Evolutionary conservation across 805 yeast species (phyloP), one percentile per base, ranked within the genome.

Genomic region (Yamadazyma philogaea): DNA sequence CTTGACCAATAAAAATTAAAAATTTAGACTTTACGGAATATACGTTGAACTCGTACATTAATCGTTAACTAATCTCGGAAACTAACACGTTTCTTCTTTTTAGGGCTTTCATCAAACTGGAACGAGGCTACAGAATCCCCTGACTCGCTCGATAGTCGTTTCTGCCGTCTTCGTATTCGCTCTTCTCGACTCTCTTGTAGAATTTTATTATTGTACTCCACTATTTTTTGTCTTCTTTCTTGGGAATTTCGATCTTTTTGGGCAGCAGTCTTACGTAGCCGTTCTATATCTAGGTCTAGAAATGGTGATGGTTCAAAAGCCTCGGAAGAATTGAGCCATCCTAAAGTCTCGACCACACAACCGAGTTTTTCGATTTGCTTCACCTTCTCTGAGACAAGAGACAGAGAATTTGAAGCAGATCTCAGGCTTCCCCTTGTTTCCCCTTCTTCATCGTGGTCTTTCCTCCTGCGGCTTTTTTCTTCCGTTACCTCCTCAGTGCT

Each of bases 181-280:
- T 44, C 43, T 26, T 55, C 54, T 27, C 72, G 46, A 17, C 55
- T 60, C 42, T 66, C 71, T 32, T 50, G 52, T 40, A 57, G 46
- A 8, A 57, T 47, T 18, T 45, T 32, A 19, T 37, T 34, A 14
- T 59, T 59, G 46, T 67, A 67, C 17, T 56, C 49, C 18, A 19
- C 31, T 16, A 65, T 61, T 47, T 63, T 65, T 28, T 45, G 50
- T 40, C 54, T 43, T 22, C 61, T 24, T 31, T 31, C 42, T 12
- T 30, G 36, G 2, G 53, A 32, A 30, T 45, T 53, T n/a, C 19
- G 17, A 21, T 49, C 50, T 37, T 48, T 51, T 14, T 27, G 38
- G 18, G 28, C 30, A 19, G 24, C 28, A 7, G 28, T 24, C 12
- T 24, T 24, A 24, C 28, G 28, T 24, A 24, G 28, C 12, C 28